phyloP scores from a whole-genome alignment of 495 filamentous ascomycete genomes.

The Apiosordaria backusii region DNA sequence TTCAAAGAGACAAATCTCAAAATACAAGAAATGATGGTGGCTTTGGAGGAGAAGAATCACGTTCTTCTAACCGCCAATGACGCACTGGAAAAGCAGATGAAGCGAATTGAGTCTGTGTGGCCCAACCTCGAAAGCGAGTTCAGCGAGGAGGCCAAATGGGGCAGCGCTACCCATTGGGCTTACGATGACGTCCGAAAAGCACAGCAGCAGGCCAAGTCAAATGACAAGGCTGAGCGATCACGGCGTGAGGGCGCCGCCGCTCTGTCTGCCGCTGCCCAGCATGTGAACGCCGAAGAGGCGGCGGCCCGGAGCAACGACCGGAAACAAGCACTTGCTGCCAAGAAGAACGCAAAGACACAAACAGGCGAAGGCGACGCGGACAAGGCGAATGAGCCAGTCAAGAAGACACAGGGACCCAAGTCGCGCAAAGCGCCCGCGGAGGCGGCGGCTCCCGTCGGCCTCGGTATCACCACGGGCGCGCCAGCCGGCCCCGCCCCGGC shows the following conservation, averaged over 20 bases:
- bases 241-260: slow-evolving; percentile 74
- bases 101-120: slow-evolving; percentile 78
- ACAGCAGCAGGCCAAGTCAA: slow-evolving; percentile 52
- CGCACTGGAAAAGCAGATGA: slow-evolving; percentile 78
- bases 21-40: slow-evolving; percentile 73
- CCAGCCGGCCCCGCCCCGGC: slow-evolving; percentile 48
- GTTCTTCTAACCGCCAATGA: slow-evolving; percentile 87
- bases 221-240: slow-evolving; percentile 59
- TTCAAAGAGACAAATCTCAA: slow-evolving; percentile 57
- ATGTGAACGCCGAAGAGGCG: slow-evolving; percentile 72
- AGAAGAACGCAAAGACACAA: slow-evolving; percentile 62
- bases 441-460: slow-evolving; percentile 41
- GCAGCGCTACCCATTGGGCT: slow-evolving; percentile 91
- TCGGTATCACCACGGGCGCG: slow-evolving; percentile 49
- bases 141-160: slow-evolving; percentile 88
- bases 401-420: slow-evolving; percentile 58
- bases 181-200: slow-evolving; percentile 72
- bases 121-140: slow-evolving; percentile 82
- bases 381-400: slow-evolving; percentile 47
- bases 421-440: slow-evolving; percentile 61
- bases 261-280: slow-evolving; percentile 62
- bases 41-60: slow-evolving; percentile 94
- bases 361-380: slow-evolving; percentile 48
- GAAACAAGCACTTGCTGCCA: slow-evolving; percentile 73
- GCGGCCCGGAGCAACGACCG: slow-evolving; percentile 74